Conservation (phyloP, 139 green algal species). For the Marvania coccoides region DNA sequence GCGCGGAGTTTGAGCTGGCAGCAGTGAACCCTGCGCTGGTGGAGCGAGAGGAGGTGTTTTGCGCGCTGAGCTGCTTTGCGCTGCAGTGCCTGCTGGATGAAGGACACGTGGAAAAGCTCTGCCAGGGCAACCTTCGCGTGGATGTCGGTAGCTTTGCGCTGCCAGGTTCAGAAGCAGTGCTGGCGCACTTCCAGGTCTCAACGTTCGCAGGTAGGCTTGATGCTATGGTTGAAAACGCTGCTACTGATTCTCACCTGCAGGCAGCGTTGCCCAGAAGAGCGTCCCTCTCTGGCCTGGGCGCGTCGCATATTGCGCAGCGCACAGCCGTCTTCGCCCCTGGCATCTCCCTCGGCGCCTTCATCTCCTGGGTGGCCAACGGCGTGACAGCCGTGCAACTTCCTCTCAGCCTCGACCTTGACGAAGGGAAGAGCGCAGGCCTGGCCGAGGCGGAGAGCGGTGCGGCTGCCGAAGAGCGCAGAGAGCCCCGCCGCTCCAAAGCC, state of each 20-base stretch:
- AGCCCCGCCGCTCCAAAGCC: background rate
- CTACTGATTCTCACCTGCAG: background rate
- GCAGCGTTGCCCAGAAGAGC: background rate
- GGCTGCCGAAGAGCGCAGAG: too few species aligned
- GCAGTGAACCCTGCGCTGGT: slow-evolving; percentile 13
- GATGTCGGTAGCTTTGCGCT: background rate
- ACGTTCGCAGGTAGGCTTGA: background rate
- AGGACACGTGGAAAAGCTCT: background rate
- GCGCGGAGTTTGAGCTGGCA: background rate
- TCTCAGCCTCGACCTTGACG: too few species aligned
- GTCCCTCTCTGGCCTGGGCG: background rate
- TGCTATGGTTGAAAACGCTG: background rate
- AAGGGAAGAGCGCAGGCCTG: background rate
- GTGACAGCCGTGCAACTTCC: background rate
- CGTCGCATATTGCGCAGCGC: background rate
- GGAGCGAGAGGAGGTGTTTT: slow-evolving; percentile 1
- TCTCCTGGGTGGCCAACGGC: background rate
- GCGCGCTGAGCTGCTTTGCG: background rate
- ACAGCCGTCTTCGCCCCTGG: background rate
- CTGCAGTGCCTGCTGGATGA: slow-evolving; percentile 7
- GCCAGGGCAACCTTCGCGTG: background rate
- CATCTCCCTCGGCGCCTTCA: background rate
- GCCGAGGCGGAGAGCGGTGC: background rate
- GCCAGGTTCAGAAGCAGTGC: background rate
- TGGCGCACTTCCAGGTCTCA: background rate